Evolutionary conservation across 2,329 filamentous ascomycete genomes (phyloP).

Genomic region (Sphaerostilbella broomeana): DNA sequence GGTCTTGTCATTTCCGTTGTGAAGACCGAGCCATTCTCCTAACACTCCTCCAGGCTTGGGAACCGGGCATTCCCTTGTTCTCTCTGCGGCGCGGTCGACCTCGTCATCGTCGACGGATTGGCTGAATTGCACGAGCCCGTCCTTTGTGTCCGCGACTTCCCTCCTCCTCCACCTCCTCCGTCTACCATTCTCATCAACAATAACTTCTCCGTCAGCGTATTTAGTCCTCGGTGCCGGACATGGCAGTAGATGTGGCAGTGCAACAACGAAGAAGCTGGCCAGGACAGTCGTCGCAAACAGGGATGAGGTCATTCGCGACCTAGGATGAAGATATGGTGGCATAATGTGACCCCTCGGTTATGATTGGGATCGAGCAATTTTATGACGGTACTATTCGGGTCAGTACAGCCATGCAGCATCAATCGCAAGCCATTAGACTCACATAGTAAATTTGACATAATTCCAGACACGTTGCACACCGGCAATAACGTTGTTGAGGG

Average conservation of each 20-base stretch:
- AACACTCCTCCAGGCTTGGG: slow-evolving; percentile 80
- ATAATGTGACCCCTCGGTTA: slow-evolving; percentile 38
- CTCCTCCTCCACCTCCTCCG: slow-evolving; percentile 39
- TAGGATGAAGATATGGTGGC: slow-evolving; percentile 86
- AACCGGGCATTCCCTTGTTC: slow-evolving; percentile 73
- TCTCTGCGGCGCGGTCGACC: slow-evolving; percentile 29
- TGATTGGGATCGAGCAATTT: slow-evolving; percentile 5
- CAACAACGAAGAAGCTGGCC: slow-evolving; percentile 87
- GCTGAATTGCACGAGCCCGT: slow-evolving; percentile 44
- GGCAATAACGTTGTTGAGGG: slow-evolving; percentile 6
- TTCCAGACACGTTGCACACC: slow-evolving; percentile 4
- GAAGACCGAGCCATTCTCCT: slow-evolving; percentile 68
- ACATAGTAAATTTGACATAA: slow-evolving; percentile 18
- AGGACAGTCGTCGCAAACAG: slow-evolving; percentile 91
- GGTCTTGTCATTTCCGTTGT: slow-evolving; percentile 21
- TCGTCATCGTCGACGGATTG: slow-evolving; percentile 33
- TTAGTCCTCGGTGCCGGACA: slow-evolving; percentile 76
- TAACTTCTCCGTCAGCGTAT: slow-evolving; percentile 62
- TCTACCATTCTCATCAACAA: slow-evolving; percentile 40
- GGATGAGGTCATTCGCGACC: slow-evolving; percentile 86
- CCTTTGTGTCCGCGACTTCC: slow-evolving; percentile 33
- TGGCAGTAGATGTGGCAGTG: slow-evolving; percentile 80
- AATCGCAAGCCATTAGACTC: slow-evolving; percentile 11
- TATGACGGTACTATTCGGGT: slow-evolving; percentile 2
- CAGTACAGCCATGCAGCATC: background rate